Base-by-base conservation (phyloP, 345 rosid genomes). In the Salix exigua region DNA sequence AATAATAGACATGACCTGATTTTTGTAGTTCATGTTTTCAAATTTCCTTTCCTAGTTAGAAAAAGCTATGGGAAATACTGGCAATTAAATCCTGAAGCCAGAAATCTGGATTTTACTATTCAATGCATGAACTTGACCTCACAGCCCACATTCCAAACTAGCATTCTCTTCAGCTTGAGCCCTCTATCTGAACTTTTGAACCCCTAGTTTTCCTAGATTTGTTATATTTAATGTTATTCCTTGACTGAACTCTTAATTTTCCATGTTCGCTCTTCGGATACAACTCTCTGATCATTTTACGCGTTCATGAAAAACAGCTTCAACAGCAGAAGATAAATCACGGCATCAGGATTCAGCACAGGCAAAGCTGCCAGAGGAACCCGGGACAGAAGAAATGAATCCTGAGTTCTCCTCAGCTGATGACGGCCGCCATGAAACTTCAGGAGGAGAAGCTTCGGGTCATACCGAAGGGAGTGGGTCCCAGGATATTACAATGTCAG, bases 311-410 rank as follows among this genome's bases (percentile, higher is more conserved):
- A 70, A 44, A 46, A 30, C 85, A 84, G 87, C 80, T 72, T 70
- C 77, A 31, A 38, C 83, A 42, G 90, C 82, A 64, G 95, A 89
- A 83, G 96, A 92, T 13, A 89, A 83, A 74, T 65, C 75, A 30
- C 82, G 72, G 80, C 50, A 79, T 26, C 85, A 82, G 77, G 96
- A 92, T 73, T 31, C 84, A 65, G 84, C 25, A 62, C 80, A 78
- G 72, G 79, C 86, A 71, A 88, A 80, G 71, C 51, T 80, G 73
- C 71, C 84, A 25, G 78, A 81, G 28, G 91, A 87, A 60, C 76
- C 55, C 4, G 90, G 72, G 82, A 77, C 75, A 23, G 79, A 78
- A 8, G 86, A 88, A 58, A 73, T 66, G 38, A 75, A 88, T 62
- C 72, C 72, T 5, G 85, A 90, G 71, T 42, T 82, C 40, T 78